Base-by-base conservation (phyloP, 768 basidiomycete genomes). In the Nevesoporus exiguus region DNA sequence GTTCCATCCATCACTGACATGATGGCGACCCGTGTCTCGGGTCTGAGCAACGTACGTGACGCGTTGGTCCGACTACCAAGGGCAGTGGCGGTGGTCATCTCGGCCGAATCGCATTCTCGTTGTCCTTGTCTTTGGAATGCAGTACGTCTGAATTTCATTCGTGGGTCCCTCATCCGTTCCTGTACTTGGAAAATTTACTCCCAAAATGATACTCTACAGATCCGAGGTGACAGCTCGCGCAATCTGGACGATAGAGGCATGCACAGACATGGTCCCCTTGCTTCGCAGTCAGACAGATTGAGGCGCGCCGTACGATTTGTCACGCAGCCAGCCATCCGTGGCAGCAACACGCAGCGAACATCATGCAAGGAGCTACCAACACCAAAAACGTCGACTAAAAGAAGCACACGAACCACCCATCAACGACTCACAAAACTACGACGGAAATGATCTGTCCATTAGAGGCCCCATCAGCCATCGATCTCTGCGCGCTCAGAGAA, bases 401-500 rank as follows among this genome's bases (percentile, higher is more conserved):
- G 55, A 58, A 61, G 46, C 49, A 49, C 39, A 39, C 54, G 57
- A 56, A 60, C 30, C 29, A 10, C 37, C 49, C 40, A 19, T 22
- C 31, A 42, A 29, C 29, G 40, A 10, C 42, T 17, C 31, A 36
- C 56, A 34, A 57, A 37, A 42, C 57, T 51, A 56, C 57, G 51
- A 46, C 66, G 66, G 65, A 68, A 64, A 68, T 66, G 54, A 49
- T 42, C 45, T 44, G 41, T 51, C 48, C 53, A 44, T 57, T 41
- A 22, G 43, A 17, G 49, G 27, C 31, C 27, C 17, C 58, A 66
- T 61, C 64, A 50, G 58, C 54, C 55, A 48, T 43, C 56, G 58
- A 68, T 68, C 62, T 51, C 47, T 44, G 47, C 22, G 54, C 34
- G 30, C 29, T 34, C 47, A 21, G 33, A 49, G 52, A 27, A 36